Percentiles rank a stretch among this genome's conserved stretches.
Conservation (phyloP, 352 stramenopile genomes). For the Globisporangium acanthophoron region DNA sequence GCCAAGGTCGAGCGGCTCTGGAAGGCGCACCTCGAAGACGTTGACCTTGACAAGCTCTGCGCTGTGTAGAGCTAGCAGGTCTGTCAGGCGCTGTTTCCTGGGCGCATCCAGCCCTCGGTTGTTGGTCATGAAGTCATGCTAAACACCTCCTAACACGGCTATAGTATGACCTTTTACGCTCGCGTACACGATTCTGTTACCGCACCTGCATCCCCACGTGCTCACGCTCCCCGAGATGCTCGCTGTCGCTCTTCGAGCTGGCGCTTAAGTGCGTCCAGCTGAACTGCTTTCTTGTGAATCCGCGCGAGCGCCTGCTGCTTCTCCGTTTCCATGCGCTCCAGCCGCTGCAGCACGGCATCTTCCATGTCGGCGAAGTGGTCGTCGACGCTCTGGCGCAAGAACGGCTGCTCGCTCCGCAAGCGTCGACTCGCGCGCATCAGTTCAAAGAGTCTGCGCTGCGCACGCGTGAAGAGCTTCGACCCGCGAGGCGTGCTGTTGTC, state of each 20-base stretch:
- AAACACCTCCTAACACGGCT: no score
- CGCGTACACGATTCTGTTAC: no score
- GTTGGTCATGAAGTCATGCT: no score
- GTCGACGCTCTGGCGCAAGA: conserved; percentile 6
- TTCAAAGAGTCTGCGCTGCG: conserved; percentile 3
- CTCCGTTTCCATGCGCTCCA: conserved; percentile 11
- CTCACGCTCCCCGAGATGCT: background rate
- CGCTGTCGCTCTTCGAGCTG: conserved; percentile 5
- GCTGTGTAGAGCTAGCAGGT: background rate
- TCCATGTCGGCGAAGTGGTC: conserved; percentile 10
- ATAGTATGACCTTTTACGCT: no score
- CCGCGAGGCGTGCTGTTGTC: background rate
- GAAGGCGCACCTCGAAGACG: conserved; percentile 15
- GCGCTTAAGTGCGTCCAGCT: conserved; percentile 3
- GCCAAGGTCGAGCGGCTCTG: conserved; percentile 16
- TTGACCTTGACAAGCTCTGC: conserved; percentile 10
- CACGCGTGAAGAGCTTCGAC: background rate
- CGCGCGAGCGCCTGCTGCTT: conserved; percentile 5
- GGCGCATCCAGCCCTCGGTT: no score
- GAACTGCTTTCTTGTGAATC: conserved; percentile 9
- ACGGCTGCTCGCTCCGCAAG: conserved; percentile 1
- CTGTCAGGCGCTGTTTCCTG: no score
- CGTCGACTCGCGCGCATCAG: conserved; percentile 4
- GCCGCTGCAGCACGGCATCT: conserved; percentile 4
- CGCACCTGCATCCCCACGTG: no score